Conservation (phyloP, 2,329 filamentous ascomycete genomes). For the Aureobasidium melanogenum region DNA sequence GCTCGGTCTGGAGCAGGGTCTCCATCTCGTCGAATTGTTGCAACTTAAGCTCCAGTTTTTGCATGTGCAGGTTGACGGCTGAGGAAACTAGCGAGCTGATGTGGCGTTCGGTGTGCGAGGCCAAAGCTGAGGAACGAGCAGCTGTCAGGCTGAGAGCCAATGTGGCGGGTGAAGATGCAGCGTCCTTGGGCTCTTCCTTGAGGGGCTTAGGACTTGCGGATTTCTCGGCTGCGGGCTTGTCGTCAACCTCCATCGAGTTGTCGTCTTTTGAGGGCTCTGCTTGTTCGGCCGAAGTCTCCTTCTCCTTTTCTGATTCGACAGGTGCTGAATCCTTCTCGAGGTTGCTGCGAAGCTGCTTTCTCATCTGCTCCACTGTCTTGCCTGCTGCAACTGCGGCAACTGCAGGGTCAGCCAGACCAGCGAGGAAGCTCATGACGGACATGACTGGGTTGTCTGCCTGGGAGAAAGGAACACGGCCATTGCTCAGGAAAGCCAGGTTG, state of each 20-base stretch:
- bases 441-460: conserved; percentile 94
- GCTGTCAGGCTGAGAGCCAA: conserved; percentile 81
- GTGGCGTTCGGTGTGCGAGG: conserved; percentile 92
- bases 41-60: conserved; percentile 93
- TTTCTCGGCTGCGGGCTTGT: conserved; percentile 37
- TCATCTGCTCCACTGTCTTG: conserved; percentile 79
- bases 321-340: conserved; percentile 54
- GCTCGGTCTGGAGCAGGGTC: conserved; percentile 79
- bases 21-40: conserved; percentile 97
- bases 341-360: conserved; percentile 66
- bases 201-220: conserved; percentile 25
- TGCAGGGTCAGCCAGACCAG: conserved; percentile 79
- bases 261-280: conserved; percentile 50
- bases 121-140: conserved; percentile 75
- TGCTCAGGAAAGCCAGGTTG: conserved; percentile 57
- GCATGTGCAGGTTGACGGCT: conserved; percentile 84
- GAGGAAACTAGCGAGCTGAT: conserved; percentile 90
- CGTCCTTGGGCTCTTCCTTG: conserved; percentile 39
- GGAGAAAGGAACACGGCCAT: conserved; percentile 79
- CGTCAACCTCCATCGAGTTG: conserved; percentile 52
- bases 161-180: conserved; percentile 44
- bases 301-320: conserved; percentile 44
- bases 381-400: conserved; percentile 86
- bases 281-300: conserved; percentile 25
- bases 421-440: conserved; percentile 90